These are phyloP conservation scores for Cladosporium sp. DNA, from an alignment of 2,329 filamentous ascomycete genomes.

Conservation along the genomic window DNA sequence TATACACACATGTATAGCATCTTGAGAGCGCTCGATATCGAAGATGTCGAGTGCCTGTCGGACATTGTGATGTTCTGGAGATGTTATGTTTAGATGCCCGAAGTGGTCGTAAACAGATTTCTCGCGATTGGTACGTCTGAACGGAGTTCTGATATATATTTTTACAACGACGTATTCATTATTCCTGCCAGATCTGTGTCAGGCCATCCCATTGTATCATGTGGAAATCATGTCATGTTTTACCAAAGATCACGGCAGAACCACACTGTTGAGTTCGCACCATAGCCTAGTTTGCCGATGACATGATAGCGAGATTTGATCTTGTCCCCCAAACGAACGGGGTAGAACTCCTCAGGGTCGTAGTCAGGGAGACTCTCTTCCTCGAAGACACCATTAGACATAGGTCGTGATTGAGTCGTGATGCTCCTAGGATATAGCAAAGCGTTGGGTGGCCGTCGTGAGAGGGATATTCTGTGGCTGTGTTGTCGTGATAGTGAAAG, in stretches of 20 bases:
- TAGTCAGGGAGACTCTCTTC: conserved; percentile 27
- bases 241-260: conserved; percentile 32
- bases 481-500: too few relatives aligned
- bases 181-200: neutral
- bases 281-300: conserved; percentile 43
- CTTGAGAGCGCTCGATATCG: neutral
- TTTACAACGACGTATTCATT: neutral
- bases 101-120: neutral
- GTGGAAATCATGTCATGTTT: too few relatives aligned
- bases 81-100: too few relatives aligned
- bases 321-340: conserved; percentile 34
- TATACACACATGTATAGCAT: neutral
- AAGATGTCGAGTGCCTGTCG: neutral
- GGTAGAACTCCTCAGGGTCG: conserved; percentile 33
- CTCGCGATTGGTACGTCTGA: neutral
- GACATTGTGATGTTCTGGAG: too few relatives aligned
- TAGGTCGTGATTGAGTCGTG: neutral
- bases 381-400: conserved; percentile 16
- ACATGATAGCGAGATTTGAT: conserved; percentile 34
- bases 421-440: too few relatives aligned
- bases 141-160: neutral
- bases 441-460: too few relatives aligned
- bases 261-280: conserved; percentile 41
- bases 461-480: too few relatives aligned
- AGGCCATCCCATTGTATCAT: neutral